Conservation (phyloP, 176 grass and related monocot genomes). For the Areca catechu region DNA sequence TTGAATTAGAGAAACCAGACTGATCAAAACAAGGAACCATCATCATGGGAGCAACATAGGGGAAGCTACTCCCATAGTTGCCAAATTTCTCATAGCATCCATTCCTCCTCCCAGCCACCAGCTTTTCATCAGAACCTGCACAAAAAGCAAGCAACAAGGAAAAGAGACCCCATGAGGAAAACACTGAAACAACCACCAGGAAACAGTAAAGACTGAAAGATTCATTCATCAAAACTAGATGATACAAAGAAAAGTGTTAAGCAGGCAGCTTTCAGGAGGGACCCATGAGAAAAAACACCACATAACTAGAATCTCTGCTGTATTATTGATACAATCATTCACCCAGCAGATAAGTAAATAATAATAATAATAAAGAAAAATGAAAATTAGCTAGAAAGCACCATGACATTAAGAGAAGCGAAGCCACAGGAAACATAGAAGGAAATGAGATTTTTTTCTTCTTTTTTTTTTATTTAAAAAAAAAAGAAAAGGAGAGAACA, state of each 20-base stretch:
- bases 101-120: constrained; percentile 4
- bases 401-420: background rate
- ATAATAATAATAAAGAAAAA: background rate
- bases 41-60: background rate
- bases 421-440: background rate
- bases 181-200: no score
- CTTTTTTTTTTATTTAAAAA: no score
- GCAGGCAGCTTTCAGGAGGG: no score
- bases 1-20: constrained; percentile 1
- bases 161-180: no score
- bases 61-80: background rate
- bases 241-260: no score
- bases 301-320: no score
- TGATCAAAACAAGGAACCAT: background rate
- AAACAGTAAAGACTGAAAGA: no score
- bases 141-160: background rate
- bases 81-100: background rate
- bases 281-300: no score
- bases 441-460: background rate
- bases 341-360: background rate
- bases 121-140: constrained; percentile 4
- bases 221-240: no score
- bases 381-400: background rate
- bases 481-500: background rate
- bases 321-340: no score